Evolutionary conservation across 2,329 filamentous ascomycete genomes (phyloP), one percentile per base, ranked within the genome.

Genomic region (Capronia epimyces): DNA sequence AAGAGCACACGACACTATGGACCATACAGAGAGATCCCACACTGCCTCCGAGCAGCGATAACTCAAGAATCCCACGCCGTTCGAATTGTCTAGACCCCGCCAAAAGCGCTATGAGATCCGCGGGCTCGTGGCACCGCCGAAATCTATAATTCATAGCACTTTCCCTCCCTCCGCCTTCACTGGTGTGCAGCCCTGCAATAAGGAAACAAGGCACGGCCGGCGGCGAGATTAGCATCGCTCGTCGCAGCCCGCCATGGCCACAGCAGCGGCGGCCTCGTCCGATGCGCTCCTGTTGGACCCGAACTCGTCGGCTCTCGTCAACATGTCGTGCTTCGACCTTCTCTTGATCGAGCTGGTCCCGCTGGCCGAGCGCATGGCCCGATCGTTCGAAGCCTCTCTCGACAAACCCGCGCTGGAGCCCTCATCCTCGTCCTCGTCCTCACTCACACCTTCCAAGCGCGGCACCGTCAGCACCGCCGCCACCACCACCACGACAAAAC

Each of bases 291-390:
- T 47, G n/a, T 40, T 49, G 3, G 53, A 55, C 42, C 21, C 49
- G 12, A 29, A 41, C 25, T 40, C 46, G 4, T 40, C 45, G 13
- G 81, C 82, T 54, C 87, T 90, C 71, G 77, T 96, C 62, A 85
- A 81, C 72, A 82, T 85, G 50, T 93, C 91, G 42, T 89, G 87
- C 67, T 82, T 98, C 63, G 93, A 98, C 70, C 86, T 98, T 62
- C 81, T 98, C 50, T 81, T 98, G 62, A 97, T 97, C 66, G 93
- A 98, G 74, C 81, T 98, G 49, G 93, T 98, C 13, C 93, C 93
- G 32, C 85, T 97, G 75, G 87, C 91, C 3, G 89, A 94, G 69
- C 83, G 93, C 59, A 78, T 97, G 56, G 84, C 88, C 18, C 80
- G 83, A 18, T 44, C 54, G 18, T 62, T 57, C 50, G 59, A 62